phyloP scores from a whole-genome alignment of 352 stramenopile genomes.

The Phytophthora fragariae region DNA sequence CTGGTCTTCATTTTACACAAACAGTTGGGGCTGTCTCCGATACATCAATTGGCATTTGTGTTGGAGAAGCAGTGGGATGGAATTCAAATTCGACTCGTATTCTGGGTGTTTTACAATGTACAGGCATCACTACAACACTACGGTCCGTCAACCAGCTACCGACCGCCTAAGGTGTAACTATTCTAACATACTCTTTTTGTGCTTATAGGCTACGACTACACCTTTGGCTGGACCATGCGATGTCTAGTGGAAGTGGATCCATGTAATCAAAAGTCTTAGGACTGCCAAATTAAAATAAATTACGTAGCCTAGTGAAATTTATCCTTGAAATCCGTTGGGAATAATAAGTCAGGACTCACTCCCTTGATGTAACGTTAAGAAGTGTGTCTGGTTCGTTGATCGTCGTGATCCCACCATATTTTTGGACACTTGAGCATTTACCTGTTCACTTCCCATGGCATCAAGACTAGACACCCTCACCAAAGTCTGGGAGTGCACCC shows the following conservation, averaged over 20 bases:
- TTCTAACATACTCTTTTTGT: neutral
- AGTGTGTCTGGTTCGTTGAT: no score
- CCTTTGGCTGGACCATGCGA: neutral
- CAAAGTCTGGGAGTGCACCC: neutral
- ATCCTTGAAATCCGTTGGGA: no score
- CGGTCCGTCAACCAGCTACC: neutral
- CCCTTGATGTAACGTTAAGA: no score
- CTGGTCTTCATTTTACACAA: neutral
- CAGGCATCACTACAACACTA: neutral
- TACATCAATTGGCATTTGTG: neutral
- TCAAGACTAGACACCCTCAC: neutral
- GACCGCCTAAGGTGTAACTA: neutral
- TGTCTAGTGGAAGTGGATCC: neutral
- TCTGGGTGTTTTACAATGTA: conserved; percentile 1
- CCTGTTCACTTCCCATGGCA: neutral
- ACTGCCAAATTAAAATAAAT: no score
- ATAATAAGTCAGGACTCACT: no score
- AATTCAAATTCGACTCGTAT: neutral
- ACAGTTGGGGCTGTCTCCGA: neutral
- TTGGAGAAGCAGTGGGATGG: neutral
- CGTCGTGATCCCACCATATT: no score
- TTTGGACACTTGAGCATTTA: no score
- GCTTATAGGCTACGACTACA: neutral
- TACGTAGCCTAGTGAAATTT: no score
- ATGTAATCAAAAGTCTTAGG: neutral